Evolutionary conservation across 805 yeast species (phyloP).

Genomic region (Diddensiella caesifluorescens): DNA sequence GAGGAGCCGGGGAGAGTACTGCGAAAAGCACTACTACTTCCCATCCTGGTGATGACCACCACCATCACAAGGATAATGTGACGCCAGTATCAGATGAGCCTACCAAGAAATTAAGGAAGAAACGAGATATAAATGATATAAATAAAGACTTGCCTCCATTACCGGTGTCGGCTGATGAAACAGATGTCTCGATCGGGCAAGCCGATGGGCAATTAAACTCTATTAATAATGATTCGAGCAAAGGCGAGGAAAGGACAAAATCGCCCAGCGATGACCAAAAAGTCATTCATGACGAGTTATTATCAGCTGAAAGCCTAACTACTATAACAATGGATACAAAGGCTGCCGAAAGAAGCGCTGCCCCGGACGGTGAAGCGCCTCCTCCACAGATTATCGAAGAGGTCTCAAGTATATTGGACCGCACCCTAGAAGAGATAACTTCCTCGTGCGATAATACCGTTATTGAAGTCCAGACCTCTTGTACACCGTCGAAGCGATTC

Average conservation of each 20-base stretch:
- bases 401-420: too few species aligned
- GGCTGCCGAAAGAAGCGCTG: too few species aligned
- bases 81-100: not conserved
- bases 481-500: not conserved
- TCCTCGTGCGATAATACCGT: too few species aligned
- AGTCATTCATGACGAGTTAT: too few species aligned
- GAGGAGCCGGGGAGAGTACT: too few species aligned
- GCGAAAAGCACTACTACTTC: too few species aligned
- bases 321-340: too few species aligned
- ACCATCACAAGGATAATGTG: not conserved
- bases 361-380: too few species aligned
- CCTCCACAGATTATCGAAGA: too few species aligned
- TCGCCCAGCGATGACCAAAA: not conserved
- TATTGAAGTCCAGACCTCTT: too few species aligned
- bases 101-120: slow-evolving; percentile 1
- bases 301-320: too few species aligned
- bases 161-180: not conserved
- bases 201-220: slow-evolving; percentile 4
- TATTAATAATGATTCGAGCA: not conserved
- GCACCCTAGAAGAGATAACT: too few species aligned
- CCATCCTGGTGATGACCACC: not conserved
- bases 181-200: not conserved
- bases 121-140: not conserved
- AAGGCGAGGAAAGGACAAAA: not conserved
- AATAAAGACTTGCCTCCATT: slow-evolving; percentile 3